Percentiles rank a stretch among this genome's conserved stretches.
Evolutionary conservation across 805 yeast species (phyloP).

Genomic region (Metschnikowia baotianmanensis): DNA sequence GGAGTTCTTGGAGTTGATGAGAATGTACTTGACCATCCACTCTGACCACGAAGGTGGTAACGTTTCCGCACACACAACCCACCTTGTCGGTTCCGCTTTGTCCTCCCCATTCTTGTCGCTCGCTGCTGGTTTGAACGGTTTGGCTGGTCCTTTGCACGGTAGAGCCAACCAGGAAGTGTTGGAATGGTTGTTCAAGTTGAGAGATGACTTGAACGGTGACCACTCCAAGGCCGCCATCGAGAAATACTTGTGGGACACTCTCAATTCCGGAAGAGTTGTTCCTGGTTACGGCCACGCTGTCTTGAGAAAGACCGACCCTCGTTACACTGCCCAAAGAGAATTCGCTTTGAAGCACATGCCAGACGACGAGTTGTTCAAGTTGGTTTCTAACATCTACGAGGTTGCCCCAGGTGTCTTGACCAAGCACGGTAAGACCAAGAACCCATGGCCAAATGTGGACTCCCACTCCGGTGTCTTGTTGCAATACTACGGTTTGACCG

Average conservation of each 20-base stretch:
- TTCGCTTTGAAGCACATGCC: conserved; percentile 64
- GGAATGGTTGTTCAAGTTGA: conserved; percentile 66
- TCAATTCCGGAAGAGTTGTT: conserved; percentile 72
- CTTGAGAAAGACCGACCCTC: conserved; percentile 77
- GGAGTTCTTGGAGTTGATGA: conserved; percentile 67
- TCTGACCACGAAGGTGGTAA: conserved; percentile 85
- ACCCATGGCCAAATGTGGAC: conserved; percentile 85
- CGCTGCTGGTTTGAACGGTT: conserved; percentile 77
- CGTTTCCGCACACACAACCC: conserved; percentile 80
- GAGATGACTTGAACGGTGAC: conserved; percentile 62
- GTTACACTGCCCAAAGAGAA: conserved; percentile 70
- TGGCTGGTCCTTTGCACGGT: conserved; percentile 86
- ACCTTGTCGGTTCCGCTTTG: conserved; percentile 78
- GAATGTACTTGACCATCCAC: conserved; percentile 72
- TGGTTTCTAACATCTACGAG: conserved; percentile 63
- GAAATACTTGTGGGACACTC: conserved; percentile 66
- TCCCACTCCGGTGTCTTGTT: conserved; percentile 75
- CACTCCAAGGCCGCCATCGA: conserved; percentile 53
- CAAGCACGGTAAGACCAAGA: conserved; percentile 80
- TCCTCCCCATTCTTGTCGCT: conserved; percentile 73
- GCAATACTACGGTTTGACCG: conserved; percentile 76
- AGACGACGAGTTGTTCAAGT: conserved; percentile 60
- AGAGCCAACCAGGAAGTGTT: conserved; percentile 85
- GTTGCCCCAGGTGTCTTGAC: conserved; percentile 74
- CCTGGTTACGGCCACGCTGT: conserved; percentile 93